A percentile compares a stretch with the other conserved stretches of the same genome.
Conservation (phyloP, 176 grass and related monocot species). For the Bothriochloa decipiens region DNA sequence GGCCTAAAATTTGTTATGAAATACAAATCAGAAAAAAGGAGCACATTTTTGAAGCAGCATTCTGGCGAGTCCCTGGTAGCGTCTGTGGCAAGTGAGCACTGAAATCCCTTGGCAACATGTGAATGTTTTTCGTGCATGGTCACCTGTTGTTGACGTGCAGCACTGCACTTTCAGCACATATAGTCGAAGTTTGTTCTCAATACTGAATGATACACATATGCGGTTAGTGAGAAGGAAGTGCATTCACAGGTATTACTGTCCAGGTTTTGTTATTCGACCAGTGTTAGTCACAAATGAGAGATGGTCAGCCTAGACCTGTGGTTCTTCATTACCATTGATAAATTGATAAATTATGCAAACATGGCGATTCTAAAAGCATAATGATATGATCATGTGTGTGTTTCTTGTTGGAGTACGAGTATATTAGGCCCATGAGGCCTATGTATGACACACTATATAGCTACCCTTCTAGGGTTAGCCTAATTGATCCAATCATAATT, state of each 20-base stretch:
- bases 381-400: too few species aligned
- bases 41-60: background rate
- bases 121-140: background rate
- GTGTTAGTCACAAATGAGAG: too few species aligned
- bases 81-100: background rate
- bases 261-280: background rate
- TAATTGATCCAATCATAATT: too few species aligned
- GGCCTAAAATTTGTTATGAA: background rate
- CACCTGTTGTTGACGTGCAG: background rate
- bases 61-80: background rate
- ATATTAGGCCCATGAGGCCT: too few species aligned
- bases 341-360: too few species aligned
- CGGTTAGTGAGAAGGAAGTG: background rate
- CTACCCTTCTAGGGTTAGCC: too few species aligned
- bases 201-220: conserved; percentile 4
- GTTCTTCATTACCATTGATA: too few species aligned
- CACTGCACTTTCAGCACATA: background rate
- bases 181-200: background rate
- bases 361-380: too few species aligned
- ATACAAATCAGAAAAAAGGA: background rate
- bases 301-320: too few species aligned
- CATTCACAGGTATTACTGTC: background rate
- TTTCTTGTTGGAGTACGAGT: too few species aligned
- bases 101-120: background rate
- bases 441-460: too few species aligned